Evolutionary conservation across 2,329 filamentous ascomycete species (phyloP), one percentile per base, ranked within the genome.

Genomic region (Delphinella strobiligena): DNA sequence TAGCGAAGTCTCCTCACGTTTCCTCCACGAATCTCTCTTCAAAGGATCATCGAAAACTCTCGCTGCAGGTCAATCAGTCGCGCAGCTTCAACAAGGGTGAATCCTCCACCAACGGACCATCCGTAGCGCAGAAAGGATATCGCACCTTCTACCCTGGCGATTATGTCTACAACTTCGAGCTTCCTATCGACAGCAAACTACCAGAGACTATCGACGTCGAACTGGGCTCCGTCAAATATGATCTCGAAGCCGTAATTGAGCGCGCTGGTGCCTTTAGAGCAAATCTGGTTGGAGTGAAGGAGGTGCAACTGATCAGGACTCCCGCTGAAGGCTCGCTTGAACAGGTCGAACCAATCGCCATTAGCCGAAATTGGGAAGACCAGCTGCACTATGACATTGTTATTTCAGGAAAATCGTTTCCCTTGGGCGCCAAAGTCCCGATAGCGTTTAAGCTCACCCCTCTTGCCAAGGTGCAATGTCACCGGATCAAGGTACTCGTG

Each of bases 351-450:
- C 88, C 88, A 2, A 94, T 95, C 51, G 89, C 87, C 9, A 94
- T 95, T 53, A 89, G 83, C 47, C 72, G 88, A 15, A 87, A 85
- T 46, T 95, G 88, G 88, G 88, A 95, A 56, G 87, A 95, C 50
- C 88, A 94, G 54, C 68, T 95, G 22, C 86, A 93, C 54, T 95
- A 95, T 62, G 88, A 95, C 53, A 94, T 95, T 50, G 80, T 94
- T 56, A 93, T 95, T 40, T 94, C 87, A 1, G 88, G 88, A 40
- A 94, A 94, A 68, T 93, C 87, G 1, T 95, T 95, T 44, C 85
- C 88, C 0, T 74, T 95, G 15, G 88, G 88, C 12, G 75, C 82
- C 30, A 83, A 83, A 51, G 85, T 95, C 12, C 88, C 88, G 1
- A 91, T 95, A 43, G 87, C 87, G 1, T 93, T 95, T 67, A 94